Base-by-base conservation (phyloP, 2,329 filamentous ascomycete genomes). In the Fusarium poae region DNA sequence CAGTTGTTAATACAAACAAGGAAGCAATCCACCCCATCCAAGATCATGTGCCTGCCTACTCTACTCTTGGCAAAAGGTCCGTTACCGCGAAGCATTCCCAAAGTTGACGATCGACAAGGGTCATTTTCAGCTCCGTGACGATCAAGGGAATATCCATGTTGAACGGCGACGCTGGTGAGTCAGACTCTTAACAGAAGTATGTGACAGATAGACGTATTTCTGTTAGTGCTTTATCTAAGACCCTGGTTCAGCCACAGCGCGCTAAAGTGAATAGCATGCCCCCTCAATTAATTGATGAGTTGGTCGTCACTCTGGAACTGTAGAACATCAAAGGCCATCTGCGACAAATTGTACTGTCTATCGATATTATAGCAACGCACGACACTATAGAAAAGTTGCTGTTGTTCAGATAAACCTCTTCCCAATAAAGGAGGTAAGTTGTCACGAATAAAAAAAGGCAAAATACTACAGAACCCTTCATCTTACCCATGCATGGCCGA, bases 81-180 rank as follows among this genome's bases (percentile, higher is more conserved):
- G 30, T n/a, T 15, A 18, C 46, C 50, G 59, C 59, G 58, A 34
- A 45, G 61, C 37, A 45, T 64, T 45, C 59, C 59, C 20, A 34
- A 64, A 58, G 21, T 49, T 23, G 50, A 27, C 5, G 6, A 15
- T 29, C 18, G 62, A 55, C 64, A 48, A 45, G 52, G 49, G 29
- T 20, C 40, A 20, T 42, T 23, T 70, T 70, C 66, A 70, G 66
- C 66, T 69, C 6, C 23, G 32, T 11, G 66, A 43, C 51, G 65
- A 67, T 67, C 57, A 29, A 32, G 37, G 43, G 40, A 13, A 32
- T 25, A 66, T 48, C 65, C 65, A 40, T 62, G 65, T 20, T 11
- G 32, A 1, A 45, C 44, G 13, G 12, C 5, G 11, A 13, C 16
- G 6, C 40, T 20, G 21, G 34, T 6, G 3, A 13, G 40, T 37